phyloP scores from a whole-genome alignment of 176 grass and related monocot species.

The Musa beccarii region DNA sequence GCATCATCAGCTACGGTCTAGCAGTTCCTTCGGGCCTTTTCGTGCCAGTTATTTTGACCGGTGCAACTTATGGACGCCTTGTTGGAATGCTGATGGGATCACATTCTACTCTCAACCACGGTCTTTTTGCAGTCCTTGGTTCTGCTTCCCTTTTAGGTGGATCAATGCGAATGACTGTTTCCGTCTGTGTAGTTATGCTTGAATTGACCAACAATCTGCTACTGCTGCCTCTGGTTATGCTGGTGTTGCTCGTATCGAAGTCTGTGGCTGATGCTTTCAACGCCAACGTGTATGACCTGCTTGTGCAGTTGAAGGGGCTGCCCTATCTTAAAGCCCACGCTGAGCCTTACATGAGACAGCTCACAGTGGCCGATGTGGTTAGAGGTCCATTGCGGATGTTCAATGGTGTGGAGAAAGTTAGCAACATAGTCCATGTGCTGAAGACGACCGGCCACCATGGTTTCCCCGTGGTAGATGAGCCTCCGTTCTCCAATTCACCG shows the following conservation, averaged over 20 bases:
- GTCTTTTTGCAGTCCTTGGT: constrained; percentile 85
- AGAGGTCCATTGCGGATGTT: constrained; percentile 65
- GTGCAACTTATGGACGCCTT: constrained; percentile 75
- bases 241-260: constrained; percentile 84
- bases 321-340: constrained; percentile 81
- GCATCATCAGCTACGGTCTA: constrained; percentile 89
- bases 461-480: constrained; percentile 77
- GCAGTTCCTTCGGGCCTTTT: constrained; percentile 82
- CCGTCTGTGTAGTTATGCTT: constrained; percentile 74
- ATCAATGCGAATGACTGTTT: constrained; percentile 92
- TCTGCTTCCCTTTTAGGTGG: constrained; percentile 87
- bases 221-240: constrained; percentile 85
- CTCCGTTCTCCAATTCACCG: constrained; percentile 56
- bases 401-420: constrained; percentile 71
- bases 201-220: constrained; percentile 87
- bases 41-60: constrained; percentile 82
- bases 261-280: constrained; percentile 81
- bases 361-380: constrained; percentile 85
- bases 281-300: constrained; percentile 68
- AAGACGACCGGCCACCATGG: constrained; percentile 77
- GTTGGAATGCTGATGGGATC: constrained; percentile 68
- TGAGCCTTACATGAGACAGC: constrained; percentile 87
- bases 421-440: constrained; percentile 67
- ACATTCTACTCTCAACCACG: constrained; percentile 61
- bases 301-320: constrained; percentile 86